A percentile compares a stretch with the other conserved stretches of the same genome.
Conservation (phyloP, 208 protist genomes). For the Leishmania major region DNA sequence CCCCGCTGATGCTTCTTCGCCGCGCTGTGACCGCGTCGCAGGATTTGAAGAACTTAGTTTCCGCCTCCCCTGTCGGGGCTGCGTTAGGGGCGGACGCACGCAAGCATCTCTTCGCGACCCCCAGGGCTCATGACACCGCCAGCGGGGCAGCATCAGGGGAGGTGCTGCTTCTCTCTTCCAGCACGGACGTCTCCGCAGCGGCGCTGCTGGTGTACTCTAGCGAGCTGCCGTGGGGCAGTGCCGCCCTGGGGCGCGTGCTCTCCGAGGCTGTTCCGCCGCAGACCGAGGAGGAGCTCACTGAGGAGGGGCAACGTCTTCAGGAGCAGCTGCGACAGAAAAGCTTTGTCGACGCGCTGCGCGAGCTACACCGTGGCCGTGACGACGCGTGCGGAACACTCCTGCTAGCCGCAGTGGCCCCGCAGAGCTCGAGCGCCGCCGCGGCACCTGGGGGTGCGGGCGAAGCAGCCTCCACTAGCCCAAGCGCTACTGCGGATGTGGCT, state of each 20-base stretch:
- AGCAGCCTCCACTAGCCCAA: background rate
- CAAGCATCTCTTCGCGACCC: conserved; percentile 58
- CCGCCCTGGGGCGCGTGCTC: conserved; percentile 20
- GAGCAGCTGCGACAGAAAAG: background rate
- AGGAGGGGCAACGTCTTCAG: background rate
- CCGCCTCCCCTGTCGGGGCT: conserved; percentile 54
- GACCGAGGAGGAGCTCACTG: background rate
- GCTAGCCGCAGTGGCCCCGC: conserved; percentile 20
- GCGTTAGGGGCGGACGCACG: conserved; percentile 55
- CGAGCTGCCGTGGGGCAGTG: conserved; percentile 15
- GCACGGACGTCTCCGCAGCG: conserved; percentile 14
- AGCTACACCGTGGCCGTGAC: conserved; percentile 29
- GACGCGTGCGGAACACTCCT: conserved; percentile 33
- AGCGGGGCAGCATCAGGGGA: conserved; percentile 16
- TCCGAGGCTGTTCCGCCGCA: background rate
- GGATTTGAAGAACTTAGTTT: conserved; percentile 65
- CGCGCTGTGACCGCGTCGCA: conserved; percentile 49
- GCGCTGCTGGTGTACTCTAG: conserved; percentile 33
- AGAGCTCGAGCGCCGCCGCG: background rate
- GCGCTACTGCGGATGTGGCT: background rate
- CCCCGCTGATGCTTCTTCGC: conserved; percentile 51
- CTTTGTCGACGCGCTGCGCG: conserved; percentile 4
- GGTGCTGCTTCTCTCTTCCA: conserved; percentile 26
- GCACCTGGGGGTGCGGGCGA: background rate
- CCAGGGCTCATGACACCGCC: background rate